phyloP scores from a whole-genome alignment of 1,284 basidiomycete species.

The Puccinia hordei region DNA sequence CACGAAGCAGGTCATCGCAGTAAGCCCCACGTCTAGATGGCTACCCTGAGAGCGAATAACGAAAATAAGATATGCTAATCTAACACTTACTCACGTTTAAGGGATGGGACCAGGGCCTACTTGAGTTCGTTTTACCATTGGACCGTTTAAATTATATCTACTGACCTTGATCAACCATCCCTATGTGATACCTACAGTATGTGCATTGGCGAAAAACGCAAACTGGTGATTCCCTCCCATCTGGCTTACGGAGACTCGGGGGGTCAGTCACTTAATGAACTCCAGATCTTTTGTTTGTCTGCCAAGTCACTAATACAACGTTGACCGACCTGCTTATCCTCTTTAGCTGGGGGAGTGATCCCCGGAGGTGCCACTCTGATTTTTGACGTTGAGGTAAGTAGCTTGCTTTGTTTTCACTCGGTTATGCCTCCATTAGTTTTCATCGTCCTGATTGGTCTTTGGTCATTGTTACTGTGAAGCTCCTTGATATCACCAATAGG shows the following conservation, averaged over 20 bases:
- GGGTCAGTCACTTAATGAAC: constrained; percentile 18
- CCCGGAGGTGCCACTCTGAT: constrained; percentile 58
- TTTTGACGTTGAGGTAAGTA: constrained; percentile 57
- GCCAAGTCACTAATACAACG: background rate
- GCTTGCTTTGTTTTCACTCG: background rate
- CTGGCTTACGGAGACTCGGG: constrained; percentile 58
- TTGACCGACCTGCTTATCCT: background rate
- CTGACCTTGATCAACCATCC: background rate
- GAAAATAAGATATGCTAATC: constrained; percentile 7
- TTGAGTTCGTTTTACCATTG: constrained; percentile 51
- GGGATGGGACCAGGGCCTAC: constrained; percentile 59
- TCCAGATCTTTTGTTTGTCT: background rate
- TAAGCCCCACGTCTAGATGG: background rate
- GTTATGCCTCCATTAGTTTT: background rate
- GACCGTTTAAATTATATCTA: background rate
- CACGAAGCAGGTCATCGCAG: constrained; percentile 57
- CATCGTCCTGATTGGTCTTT: background rate
- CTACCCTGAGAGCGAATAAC: constrained; percentile 2
- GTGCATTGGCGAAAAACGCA: constrained; percentile 60
- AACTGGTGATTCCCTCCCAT: constrained; percentile 58
- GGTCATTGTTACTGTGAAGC: constrained; percentile 2
- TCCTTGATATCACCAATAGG: constrained; percentile 37
- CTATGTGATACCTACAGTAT: constrained; percentile 52
- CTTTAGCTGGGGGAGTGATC: constrained; percentile 56
- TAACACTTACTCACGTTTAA: background rate